Conservation (phyloP, 768 basidiomycete species). For the Kwoniella sp. region DNA sequence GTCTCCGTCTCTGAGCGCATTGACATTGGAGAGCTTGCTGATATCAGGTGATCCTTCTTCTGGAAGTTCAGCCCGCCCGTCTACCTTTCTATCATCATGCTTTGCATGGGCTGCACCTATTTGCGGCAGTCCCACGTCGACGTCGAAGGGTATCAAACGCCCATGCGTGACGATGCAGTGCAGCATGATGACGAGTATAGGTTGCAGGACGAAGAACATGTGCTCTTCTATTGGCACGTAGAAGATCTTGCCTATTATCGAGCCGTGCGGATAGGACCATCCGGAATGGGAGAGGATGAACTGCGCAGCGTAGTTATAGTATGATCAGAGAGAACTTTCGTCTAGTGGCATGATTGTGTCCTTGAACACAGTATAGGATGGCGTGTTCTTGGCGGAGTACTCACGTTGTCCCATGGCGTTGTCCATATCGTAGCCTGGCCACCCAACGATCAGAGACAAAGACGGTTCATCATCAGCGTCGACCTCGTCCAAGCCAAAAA, state of each 20-base stretch:
- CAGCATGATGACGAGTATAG: conserved; percentile 48
- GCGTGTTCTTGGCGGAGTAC: conserved; percentile 3
- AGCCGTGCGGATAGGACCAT: conserved; percentile 48
- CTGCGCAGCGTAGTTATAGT: conserved; percentile 31
- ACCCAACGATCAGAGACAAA: neutral
- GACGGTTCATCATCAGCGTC: no score
- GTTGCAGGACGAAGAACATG: conserved; percentile 54
- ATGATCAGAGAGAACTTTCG: neutral
- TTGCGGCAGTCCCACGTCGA: no score
- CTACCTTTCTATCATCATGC: neutral
- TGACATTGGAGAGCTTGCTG: neutral
- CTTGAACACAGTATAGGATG: neutral
- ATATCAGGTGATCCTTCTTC: neutral
- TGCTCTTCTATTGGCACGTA: conserved; percentile 54
- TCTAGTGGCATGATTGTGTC: no score
- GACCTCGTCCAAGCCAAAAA: no score
- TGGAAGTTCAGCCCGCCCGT: no score
- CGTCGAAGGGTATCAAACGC: conserved; percentile 41
- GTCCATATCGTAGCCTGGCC: conserved; percentile 52
- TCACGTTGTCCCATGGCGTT: conserved; percentile 56
- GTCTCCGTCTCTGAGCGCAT: no score
- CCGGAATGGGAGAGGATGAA: conserved; percentile 41
- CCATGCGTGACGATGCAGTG: conserved; percentile 38
- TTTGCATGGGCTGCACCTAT: neutral
- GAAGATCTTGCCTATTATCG: conserved; percentile 43